phyloP scores from a whole-genome alignment of 2,329 filamentous ascomycete genomes.

The Shiraia bambusicola region DNA sequence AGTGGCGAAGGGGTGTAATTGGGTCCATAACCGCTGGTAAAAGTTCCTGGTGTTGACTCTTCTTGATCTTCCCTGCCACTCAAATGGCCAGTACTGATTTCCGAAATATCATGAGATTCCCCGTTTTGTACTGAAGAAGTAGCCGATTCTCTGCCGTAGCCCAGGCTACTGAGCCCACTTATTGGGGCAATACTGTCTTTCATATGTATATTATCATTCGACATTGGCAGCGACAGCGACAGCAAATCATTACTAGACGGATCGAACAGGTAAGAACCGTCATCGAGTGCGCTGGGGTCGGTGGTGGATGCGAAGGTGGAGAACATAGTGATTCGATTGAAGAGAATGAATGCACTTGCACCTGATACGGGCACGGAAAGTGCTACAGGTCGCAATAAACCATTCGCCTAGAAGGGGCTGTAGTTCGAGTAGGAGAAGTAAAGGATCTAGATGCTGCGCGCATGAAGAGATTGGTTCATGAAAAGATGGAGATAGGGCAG shows the following conservation, averaged over 20 bases:
- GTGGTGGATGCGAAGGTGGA: constrained; percentile 36
- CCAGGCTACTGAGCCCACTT: constrained; percentile 39
- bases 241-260: constrained; percentile 34
- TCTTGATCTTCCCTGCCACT: constrained; percentile 36
- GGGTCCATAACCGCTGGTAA: constrained; percentile 28
- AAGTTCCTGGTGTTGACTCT: constrained; percentile 32
- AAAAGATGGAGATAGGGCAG: constrained; percentile 29
- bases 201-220: constrained; percentile 36
- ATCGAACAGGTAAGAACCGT: constrained; percentile 39
- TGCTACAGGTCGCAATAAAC: constrained; percentile 23
- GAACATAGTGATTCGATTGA: constrained; percentile 33
- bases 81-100: constrained; percentile 35
- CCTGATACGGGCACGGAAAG: constrained; percentile 28
- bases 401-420: constrained; percentile 21
- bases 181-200: constrained; percentile 36
- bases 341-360: constrained; percentile 16
- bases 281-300: constrained; percentile 38
- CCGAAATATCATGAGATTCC: constrained; percentile 41
- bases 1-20: constrained; percentile 34
- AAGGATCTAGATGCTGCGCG: constrained; percentile 15
- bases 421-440: constrained; percentile 13
- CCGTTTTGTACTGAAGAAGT: constrained; percentile 44
- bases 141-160: constrained; percentile 43
- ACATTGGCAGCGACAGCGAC: constrained; percentile 36
- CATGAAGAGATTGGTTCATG: constrained; percentile 34